Evolutionary conservation across 2,329 filamentous ascomycete species (phyloP), one percentile per base, ranked within the genome.

Genomic region (Penicillium corylophilum): DNA sequence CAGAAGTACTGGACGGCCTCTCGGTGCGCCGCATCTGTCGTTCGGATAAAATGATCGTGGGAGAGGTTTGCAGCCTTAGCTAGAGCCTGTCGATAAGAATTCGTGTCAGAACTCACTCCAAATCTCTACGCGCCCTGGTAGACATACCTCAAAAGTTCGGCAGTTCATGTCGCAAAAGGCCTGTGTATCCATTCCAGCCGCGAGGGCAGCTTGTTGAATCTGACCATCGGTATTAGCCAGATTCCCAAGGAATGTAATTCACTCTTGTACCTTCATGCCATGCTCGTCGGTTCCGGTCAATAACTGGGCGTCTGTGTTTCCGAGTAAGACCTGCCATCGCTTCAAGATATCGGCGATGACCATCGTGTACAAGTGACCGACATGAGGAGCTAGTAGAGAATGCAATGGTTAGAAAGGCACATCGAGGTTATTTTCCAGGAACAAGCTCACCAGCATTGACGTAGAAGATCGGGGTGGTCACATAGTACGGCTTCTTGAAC

Each of bases 401-500:
- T 44, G 8, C 44, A 44, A 45, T 33, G n/a, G 31, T 48, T 42
- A 49, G 26, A 22, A 16, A 4, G 5, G 15, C 5, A 39, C 26
- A 33, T 26, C 26, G 15, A 26, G 8, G 40, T n/a, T 12, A 8
- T 26, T 28, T 42, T 28, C 13, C 12, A 38, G 10, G 18, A 20
- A 24, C n/a, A 18, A 24, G 16, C 77, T 62, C 76, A 92, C 90
- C 85, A 49, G 92, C 90, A 82, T 99, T 99, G 76, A 99, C 94
- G 73, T 99, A 99, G 78, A 97, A 99, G 52, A 99, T 99, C 2
- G 94, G 94, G 8, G 91, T 95, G 5, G 94, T 97, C 65, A 96
- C 80, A 78, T 97, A 99, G 77, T 87, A 96, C 8, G 93, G 91
- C 76, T 97, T 97, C 54, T 75, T 71, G 3, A 59, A 48, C 35